Base-by-base conservation (phyloP, 495 filamentous ascomycete genomes). In the Paragyromitra xinjiangensis region DNA sequence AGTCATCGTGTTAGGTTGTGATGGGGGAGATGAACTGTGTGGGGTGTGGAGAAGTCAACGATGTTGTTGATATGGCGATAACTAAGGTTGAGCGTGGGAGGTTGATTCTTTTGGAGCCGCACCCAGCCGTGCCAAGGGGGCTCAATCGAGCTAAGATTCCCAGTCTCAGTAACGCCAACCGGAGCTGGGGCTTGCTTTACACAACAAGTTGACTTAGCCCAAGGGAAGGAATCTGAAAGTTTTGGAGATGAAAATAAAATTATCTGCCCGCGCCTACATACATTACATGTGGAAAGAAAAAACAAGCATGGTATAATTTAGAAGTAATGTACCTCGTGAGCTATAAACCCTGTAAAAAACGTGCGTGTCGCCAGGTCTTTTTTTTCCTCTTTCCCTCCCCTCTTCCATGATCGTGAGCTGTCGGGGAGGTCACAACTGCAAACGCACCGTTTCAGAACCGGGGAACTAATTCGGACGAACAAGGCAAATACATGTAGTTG, bases 201-300 rank as follows among this genome's bases (percentile, higher is more conserved):
- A 44, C 16, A 56, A 22, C 48, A 56, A 56, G 50, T 44, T 24
- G 14, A 44, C n/a, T 34, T 40, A 48, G 53, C 64, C 53, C 67
- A 50, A 6, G 61, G 37, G 48, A 44, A 69, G 68, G 61, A 56
- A 56, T 64, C 44, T 34, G 39, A 24, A 44, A 72, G n/a, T 66
- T 37, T 45, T 50, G 61, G 65, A 70, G 71, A 64, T 14, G 37
- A 67, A 73, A 69, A 68, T 62, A 8, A 50, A 88, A 88, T 87
- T 86, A 69, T 56, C 37, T 59, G 22, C 48, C 37, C 48, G 89
- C 88, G 16, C 65, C 66, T 11, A 40, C 24, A 50, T 59, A 39
- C 51, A 29, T 14, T 70, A 50, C 71, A 44, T 53, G 67, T 53
- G 40, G n/a, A 39, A 29, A 37, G 22, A 53, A 44, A 56, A 64